These are phyloP conservation scores for Clavispora asparagi DNA, from an alignment of 805 yeast genomes.

Conservation along the genomic window DNA sequence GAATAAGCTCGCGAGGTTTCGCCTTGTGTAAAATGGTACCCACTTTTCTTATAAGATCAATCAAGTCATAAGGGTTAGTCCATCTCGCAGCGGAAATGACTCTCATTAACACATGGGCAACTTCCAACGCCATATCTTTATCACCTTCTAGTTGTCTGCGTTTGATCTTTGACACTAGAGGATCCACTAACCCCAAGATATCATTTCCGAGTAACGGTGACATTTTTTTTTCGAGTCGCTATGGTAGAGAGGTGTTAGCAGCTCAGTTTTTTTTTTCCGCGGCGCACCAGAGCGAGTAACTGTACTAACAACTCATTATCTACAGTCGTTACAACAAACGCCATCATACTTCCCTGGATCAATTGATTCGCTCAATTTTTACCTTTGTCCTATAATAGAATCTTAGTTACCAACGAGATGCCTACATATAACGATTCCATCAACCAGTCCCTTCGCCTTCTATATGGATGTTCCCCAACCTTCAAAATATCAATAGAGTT, in stretches of 20 bases:
- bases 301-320: not conserved
- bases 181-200: slow-evolving; percentile 30
- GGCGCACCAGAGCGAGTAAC: not conserved
- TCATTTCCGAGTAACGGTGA: slow-evolving; percentile 21
- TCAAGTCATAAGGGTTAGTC: slow-evolving; percentile 70
- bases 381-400: not conserved
- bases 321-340: not conserved
- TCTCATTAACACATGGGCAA: slow-evolving; percentile 81
- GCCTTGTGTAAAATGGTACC: slow-evolving; percentile 71
- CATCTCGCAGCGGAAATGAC: slow-evolving; percentile 88
- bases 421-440: slow-evolving; percentile 1
- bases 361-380: not conserved
- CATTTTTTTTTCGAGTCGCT: not conserved
- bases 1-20: slow-evolving; percentile 81
- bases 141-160: slow-evolving; percentile 84
- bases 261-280: slow-evolving; percentile 1
- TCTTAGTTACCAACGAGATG: not conserved
- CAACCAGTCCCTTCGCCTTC: slow-evolving; percentile 10
- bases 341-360: not conserved
- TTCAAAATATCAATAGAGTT: slow-evolving; percentile 32
- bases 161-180: slow-evolving; percentile 51
- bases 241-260: not conserved
- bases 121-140: slow-evolving; percentile 75
- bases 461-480: slow-evolving; percentile 28
- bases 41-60: slow-evolving; percentile 63